Evolutionary conservation across 2,329 filamentous ascomycete genomes (phyloP).

Genomic region (Penicillium nordicum): DNA sequence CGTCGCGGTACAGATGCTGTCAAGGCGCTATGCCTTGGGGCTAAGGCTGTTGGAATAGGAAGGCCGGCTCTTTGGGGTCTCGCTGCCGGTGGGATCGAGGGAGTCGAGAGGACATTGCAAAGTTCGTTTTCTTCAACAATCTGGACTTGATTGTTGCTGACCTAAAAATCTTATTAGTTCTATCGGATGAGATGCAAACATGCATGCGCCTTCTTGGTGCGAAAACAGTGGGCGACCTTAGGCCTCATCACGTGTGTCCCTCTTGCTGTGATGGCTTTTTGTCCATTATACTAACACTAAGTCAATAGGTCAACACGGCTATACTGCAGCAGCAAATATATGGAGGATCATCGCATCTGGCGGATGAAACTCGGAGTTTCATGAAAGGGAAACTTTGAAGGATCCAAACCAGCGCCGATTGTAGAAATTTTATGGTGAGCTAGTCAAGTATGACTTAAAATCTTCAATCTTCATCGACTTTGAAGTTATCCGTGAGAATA

Average conservation of each 20-base stretch:
- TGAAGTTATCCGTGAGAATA: neutral
- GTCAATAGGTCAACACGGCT: neutral
- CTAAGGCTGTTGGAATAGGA: neutral
- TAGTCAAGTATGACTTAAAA: neutral
- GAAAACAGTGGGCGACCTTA: constrained; percentile 3
- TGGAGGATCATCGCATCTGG: neutral
- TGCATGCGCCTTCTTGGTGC: constrained; percentile 10
- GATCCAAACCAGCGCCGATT: neutral
- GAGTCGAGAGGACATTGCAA: constrained; percentile 63
- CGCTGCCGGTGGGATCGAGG: constrained; percentile 58
- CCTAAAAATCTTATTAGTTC: neutral
- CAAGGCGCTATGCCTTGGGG: neutral
- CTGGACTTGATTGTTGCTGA: neutral
- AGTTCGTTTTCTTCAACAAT: constrained; percentile 20
- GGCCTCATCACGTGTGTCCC: constrained; percentile 1
- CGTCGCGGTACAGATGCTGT: neutral
- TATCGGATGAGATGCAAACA: constrained; percentile 9
- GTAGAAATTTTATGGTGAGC: accelerated
- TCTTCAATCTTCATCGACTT: neutral
- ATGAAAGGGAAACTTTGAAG: neutral
- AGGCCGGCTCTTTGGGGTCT: neutral
- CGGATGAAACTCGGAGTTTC: neutral
- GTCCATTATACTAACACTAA: neutral
- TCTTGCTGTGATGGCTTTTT: neutral
- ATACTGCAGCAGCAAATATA: neutral